Evolutionary conservation across 805 yeast genomes (phyloP), one percentile per base, ranked within the genome.

Genomic region (Ogataea ramenticola): DNA sequence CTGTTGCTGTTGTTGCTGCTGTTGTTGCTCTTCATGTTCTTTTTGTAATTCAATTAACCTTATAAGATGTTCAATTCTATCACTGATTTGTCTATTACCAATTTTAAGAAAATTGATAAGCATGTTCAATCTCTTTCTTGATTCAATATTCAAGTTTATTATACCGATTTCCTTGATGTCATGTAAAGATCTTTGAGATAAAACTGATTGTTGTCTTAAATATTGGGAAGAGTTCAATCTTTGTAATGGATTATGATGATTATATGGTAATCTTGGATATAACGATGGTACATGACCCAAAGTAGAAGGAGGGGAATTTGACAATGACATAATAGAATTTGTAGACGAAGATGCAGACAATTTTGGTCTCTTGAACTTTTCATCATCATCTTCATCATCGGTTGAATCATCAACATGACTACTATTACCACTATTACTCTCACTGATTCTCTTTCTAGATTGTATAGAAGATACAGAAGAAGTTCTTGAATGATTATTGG

Each of bases 31-130:
- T 22, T 39, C 36, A 5, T 15, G 15, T 49, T 45, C 26, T 27
- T 52, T 49, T 40, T 58, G 57, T 3, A 43, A 44, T 41, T 61
- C 65, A 24, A 64, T 58, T 16, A 52, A 45, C 12, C 58, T 51
- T 37, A 64, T 58, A 27, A 89, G 66, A 46, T 71, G 72, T 43
- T 70, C 71, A 17, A 89, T 84, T 50, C 87, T 79, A 40, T 75
- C 68, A 39, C 82, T 80, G 29, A 89, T 70, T 53, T 83, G 87
- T 45, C 77, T 79, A 55, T 87, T 89, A 3, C 96, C 96, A 41
- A 87, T 68, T 56, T 83, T 82, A 44, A 89, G 67, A 42, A 90
- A 70, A 52, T 88, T 90, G 39, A 90, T 70, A 54, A 95, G 79
- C 56, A 91, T 84, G 32, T 85, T 80, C 39, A 89, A 58, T 50